Conservation (phyloP, 176 grass and related monocot species). For the Oryza punctata region DNA sequence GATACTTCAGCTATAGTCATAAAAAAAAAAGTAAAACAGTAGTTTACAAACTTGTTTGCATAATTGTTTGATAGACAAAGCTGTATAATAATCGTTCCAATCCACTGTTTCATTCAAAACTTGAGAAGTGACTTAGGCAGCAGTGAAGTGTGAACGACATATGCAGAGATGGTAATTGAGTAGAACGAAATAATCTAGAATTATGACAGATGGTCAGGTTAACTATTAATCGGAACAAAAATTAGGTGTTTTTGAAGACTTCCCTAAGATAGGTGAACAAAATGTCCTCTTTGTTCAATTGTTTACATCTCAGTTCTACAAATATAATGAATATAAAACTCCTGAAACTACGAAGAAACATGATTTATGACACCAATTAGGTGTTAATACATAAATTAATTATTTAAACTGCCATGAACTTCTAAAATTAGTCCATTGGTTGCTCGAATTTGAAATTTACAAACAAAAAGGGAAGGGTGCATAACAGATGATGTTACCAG, state of each 20-base stretch:
- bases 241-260: not conserved
- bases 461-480: slow-evolving; percentile 16
- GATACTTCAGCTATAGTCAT: not conserved
- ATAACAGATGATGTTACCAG: slow-evolving; percentile 47
- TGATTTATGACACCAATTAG: not conserved
- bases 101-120: not conserved
- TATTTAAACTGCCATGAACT: not conserved
- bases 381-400: not conserved
- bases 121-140: not conserved
- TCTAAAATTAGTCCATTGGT: not conserved
- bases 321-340: not conserved
- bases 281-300: not conserved
- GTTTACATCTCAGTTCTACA: not conserved
- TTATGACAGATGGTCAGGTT: not conserved
- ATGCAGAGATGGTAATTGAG: not conserved
- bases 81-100: not conserved
- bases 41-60: not conserved
- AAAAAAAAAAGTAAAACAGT: not conserved
- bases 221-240: not conserved
- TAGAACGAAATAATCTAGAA: not conserved
- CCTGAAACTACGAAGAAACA: not conserved
- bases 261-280: not conserved
- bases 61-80: not conserved
- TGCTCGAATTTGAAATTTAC: slow-evolving; percentile 13
- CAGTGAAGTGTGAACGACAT: not conserved